Percentiles rank a stretch among this genome's conserved stretches.
These are phyloP conservation scores for Hortiboletus campestris DNA, from an alignment of 768 basidiomycete species.

Conservation along the genomic window DNA sequence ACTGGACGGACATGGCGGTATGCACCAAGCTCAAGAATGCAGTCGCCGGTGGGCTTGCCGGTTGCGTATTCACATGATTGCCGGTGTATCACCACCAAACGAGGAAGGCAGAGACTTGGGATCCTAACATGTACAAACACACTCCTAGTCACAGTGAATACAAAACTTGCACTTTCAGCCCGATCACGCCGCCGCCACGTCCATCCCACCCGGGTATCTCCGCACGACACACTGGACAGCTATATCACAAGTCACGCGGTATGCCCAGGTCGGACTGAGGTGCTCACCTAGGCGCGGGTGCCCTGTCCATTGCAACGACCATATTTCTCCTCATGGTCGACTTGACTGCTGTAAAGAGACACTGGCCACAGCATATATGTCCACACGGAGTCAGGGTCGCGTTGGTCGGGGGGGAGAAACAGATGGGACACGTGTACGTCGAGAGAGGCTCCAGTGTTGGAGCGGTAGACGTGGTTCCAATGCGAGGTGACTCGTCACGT, in stretches of 20 bases:
- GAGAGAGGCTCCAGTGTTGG: slow-evolving; percentile 40
- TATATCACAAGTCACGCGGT: slow-evolving; percentile 13
- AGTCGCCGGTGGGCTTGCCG: too few species aligned
- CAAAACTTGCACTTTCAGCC: slow-evolving; percentile 43
- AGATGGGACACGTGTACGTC: slow-evolving; percentile 76
- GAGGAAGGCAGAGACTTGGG: slow-evolving; percentile 3
- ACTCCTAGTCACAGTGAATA: slow-evolving; percentile 22
- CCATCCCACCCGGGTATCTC: slow-evolving; percentile 70
- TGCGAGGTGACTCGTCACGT: not conserved
- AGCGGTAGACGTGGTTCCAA: not conserved
- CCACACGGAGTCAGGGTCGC: slow-evolving; percentile 80
- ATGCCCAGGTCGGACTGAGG: not conserved
- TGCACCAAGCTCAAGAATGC: too few species aligned
- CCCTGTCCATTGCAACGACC: slow-evolving; percentile 30
- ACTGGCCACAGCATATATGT: slow-evolving; percentile 74
- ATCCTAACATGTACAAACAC: slow-evolving; percentile 25
- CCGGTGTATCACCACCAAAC: not conserved
- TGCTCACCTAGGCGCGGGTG: slow-evolving; percentile 41
- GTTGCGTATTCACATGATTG: slow-evolving; percentile 1
- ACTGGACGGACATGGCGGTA: slow-evolving; percentile 37
- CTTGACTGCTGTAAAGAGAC: slow-evolving; percentile 71
- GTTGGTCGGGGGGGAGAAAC: slow-evolving; percentile 71
- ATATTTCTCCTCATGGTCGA: slow-evolving; percentile 53
- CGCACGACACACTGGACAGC: slow-evolving; percentile 73
- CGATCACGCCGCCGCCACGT: slow-evolving; percentile 63